These are phyloP conservation scores for Orbilia javanica DNA, from an alignment of 2,329 filamentous ascomycete species.

Conservation along the genomic window DNA sequence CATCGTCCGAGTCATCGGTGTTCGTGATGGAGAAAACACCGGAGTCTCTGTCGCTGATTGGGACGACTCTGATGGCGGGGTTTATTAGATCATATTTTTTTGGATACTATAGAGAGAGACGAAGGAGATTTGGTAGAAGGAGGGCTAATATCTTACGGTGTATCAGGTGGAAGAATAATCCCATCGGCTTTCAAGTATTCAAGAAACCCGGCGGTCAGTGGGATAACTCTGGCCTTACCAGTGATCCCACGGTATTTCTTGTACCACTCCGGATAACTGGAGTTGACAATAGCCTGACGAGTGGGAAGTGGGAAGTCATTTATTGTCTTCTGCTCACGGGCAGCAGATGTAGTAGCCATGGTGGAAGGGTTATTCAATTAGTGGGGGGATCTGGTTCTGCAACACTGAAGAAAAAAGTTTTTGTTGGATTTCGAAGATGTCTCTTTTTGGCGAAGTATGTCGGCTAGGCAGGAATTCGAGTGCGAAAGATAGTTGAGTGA, in stretches of 20 bases:
- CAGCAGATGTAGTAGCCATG: constrained; percentile 15
- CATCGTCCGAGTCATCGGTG: constrained; percentile 58
- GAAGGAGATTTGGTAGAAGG: neutral
- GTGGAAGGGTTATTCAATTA: constrained; percentile 16
- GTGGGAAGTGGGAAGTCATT: constrained; percentile 81
- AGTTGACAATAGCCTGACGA: constrained; percentile 89
- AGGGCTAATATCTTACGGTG: constrained; percentile 63
- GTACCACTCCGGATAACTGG: constrained; percentile 94
- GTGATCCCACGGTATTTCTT: constrained; percentile 83
- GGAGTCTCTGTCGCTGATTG: constrained; percentile 44
- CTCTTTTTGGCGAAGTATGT: neutral
- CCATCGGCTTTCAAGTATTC: constrained; percentile 91
- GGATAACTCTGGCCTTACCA: constrained; percentile 86
- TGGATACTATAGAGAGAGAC: no score
- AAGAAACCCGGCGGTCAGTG: constrained; percentile 80
- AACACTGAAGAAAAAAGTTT: constrained; percentile 12
- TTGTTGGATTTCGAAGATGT: neutral
- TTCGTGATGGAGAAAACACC: constrained; percentile 46
- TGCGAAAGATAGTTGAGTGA: neutral
- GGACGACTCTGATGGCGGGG: constrained; percentile 8
- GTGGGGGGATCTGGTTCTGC: constrained; percentile 15
- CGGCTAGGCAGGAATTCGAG: neutral
- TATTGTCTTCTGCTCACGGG: constrained; percentile 55
- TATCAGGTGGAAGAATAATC: constrained; percentile 84
- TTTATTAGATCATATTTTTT: constrained; percentile 4